Percentiles rank a stretch among this genome's conserved stretches.
Evolutionary conservation across 1,139 yeast genomes (phyloP).

Genomic region (Geotrichum restrictum): DNA sequence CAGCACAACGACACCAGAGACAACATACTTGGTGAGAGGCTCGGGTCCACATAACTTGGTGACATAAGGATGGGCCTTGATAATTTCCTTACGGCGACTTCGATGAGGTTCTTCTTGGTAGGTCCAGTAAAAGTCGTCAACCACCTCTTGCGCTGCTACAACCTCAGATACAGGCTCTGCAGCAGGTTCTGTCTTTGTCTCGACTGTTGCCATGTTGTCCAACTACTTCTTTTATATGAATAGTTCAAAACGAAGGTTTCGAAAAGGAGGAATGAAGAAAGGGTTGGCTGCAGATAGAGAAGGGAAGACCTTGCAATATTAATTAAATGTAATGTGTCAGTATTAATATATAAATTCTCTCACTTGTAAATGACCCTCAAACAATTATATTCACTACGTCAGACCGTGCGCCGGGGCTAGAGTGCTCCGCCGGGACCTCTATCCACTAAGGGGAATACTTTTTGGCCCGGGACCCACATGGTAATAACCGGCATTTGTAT

Average conservation of each 20-base stretch:
- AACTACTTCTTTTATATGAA: not conserved
- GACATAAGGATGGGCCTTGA: slow-evolving; percentile 74
- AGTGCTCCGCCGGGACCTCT: no score
- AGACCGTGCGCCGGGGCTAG: no score
- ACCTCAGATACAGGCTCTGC: not conserved
- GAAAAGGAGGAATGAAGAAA: not conserved
- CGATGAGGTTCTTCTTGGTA: slow-evolving; percentile 78
- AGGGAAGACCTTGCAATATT: not conserved
- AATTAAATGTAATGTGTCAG: not conserved
- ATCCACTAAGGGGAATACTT: no score
- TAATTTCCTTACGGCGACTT: slow-evolving; percentile 64
- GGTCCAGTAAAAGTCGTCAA: slow-evolving; percentile 66
- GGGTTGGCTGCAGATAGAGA: not conserved
- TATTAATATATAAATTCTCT: no score
- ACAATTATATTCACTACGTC: no score
- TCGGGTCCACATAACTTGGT: slow-evolving; percentile 80
- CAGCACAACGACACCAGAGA: slow-evolving; percentile 55
- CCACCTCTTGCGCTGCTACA: not conserved
- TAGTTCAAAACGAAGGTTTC: not conserved
- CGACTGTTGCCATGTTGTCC: not conserved
- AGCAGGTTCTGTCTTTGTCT: not conserved
- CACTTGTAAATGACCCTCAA: no score
- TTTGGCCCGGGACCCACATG: no score
- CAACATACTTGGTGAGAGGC: slow-evolving; percentile 76
- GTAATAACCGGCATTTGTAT: no score